Percentiles rank a stretch among this genome's conserved stretches.
These are phyloP conservation scores for Ogataea trehaloabstinens DNA, from an alignment of 805 yeast genomes.

Conservation along the genomic window DNA sequence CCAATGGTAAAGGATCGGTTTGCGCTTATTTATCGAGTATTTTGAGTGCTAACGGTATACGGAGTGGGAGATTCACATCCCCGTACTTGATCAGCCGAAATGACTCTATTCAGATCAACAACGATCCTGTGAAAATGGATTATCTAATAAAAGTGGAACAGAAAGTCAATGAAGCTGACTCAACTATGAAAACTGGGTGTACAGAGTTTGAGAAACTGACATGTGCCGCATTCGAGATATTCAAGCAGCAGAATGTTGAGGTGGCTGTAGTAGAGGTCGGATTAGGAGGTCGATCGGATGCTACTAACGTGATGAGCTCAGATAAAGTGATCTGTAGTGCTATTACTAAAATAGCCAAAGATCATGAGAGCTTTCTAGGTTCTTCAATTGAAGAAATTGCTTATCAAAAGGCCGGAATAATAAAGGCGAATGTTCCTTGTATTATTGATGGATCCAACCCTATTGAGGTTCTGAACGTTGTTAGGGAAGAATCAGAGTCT, in stretches of 20 bases:
- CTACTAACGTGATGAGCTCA: slow-evolving; percentile 70
- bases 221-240: slow-evolving; percentile 79
- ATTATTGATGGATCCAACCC: slow-evolving; percentile 73
- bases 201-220: slow-evolving; percentile 89
- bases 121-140: slow-evolving; percentile 46
- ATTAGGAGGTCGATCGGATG: slow-evolving; percentile 84
- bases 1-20: slow-evolving; percentile 95
- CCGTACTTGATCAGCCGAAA: slow-evolving; percentile 77
- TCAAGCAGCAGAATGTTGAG: slow-evolving; percentile 56
- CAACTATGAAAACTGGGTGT: slow-evolving; percentile 50
- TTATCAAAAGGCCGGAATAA: slow-evolving; percentile 80
- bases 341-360: slow-evolving; percentile 82
- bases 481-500: slow-evolving; percentile 36
- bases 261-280: slow-evolving; percentile 93
- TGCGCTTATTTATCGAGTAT: slow-evolving; percentile 76
- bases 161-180: slow-evolving; percentile 42
- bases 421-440: slow-evolving; percentile 57
- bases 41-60: slow-evolving; percentile 44
- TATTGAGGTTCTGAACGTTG: slow-evolving; percentile 45
- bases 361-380: slow-evolving; percentile 81
- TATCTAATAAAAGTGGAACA: slow-evolving; percentile 46
- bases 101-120: slow-evolving; percentile 73
- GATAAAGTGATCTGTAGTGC: slow-evolving; percentile 55
- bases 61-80: slow-evolving; percentile 80
- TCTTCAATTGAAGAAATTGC: slow-evolving; percentile 65